These are phyloP conservation scores for Fonsecaea multimorphosa DNA, from an alignment of 2,329 filamentous ascomycete species.

Conservation along the genomic window DNA sequence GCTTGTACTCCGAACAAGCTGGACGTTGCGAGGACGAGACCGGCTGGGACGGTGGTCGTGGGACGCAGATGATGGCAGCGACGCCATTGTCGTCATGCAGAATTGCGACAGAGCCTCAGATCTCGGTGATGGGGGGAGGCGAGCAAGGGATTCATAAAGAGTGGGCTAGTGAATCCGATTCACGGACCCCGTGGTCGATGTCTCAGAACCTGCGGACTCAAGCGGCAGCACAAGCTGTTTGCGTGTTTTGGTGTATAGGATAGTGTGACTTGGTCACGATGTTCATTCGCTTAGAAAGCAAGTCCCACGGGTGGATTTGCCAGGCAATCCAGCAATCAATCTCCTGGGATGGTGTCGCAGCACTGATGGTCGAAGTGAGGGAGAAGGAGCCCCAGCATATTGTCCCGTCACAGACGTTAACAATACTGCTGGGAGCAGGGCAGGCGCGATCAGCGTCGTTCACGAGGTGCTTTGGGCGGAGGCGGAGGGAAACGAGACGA, in stretches of 20 bases:
- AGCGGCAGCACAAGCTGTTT: slow-evolving; percentile 5
- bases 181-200: slow-evolving; percentile 13
- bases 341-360: slow-evolving; percentile 34
- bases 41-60: slow-evolving; percentile 21
- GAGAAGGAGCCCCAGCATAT: slow-evolving; percentile 30
- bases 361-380: slow-evolving; percentile 22
- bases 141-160: slow-evolving; percentile 25
- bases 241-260: slow-evolving; percentile 14
- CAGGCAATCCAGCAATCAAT: slow-evolving; percentile 26
- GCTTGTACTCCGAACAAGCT: slow-evolving; percentile 20
- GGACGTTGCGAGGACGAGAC: slow-evolving; percentile 26
- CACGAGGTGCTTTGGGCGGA: background rate
- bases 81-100: slow-evolving; percentile 29
- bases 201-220: slow-evolving; percentile 18
- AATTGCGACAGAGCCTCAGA: slow-evolving; percentile 11
- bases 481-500: slow-evolving; percentile 11
- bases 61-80: slow-evolving; percentile 24
- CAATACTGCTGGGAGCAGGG: slow-evolving; percentile 22
- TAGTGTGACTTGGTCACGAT: slow-evolving; percentile 3
- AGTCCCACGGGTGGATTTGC: slow-evolving; percentile 1
- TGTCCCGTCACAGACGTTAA: slow-evolving; percentile 28
- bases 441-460: slow-evolving; percentile 19
- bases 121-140: slow-evolving; percentile 6
- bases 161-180: slow-evolving; percentile 16
- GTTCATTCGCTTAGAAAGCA: slow-evolving; percentile 11